Conservation (phyloP, 208 protist species). For the Leishmania lainsoni region DNA sequence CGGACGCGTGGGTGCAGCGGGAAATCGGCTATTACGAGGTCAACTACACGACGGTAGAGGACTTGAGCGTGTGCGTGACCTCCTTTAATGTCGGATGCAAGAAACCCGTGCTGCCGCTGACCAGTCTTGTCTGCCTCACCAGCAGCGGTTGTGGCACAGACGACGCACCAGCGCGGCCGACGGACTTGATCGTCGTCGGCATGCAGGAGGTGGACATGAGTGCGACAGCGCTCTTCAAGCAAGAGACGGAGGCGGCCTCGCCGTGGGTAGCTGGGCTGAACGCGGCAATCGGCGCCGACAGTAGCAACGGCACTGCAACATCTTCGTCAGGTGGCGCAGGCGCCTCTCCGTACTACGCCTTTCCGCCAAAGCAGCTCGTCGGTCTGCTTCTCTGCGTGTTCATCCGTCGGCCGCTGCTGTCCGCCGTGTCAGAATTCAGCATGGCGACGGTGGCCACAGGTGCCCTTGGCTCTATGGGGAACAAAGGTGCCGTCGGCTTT, state of each 20-base stretch:
- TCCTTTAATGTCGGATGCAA: constrained; percentile 90
- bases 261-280: constrained; percentile 73
- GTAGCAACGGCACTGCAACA: constrained; percentile 11
- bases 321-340: background rate
- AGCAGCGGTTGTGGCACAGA: constrained; percentile 12
- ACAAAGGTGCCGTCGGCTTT: constrained; percentile 93
- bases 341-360: constrained; percentile 60
- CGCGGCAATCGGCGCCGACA: constrained; percentile 60
- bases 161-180: constrained; percentile 21
- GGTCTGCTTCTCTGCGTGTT: constrained; percentile 85
- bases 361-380: constrained; percentile 86
- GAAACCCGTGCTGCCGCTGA: constrained; percentile 60
- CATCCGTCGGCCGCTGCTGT: constrained; percentile 65
- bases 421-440: constrained; percentile 52
- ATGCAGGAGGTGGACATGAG: constrained; percentile 95
- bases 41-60: constrained; percentile 67
- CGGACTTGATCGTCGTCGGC: constrained; percentile 81
- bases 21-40: constrained; percentile 78
- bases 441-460: constrained; percentile 82
- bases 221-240: constrained; percentile 81
- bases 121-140: constrained; percentile 27
- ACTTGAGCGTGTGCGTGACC: constrained; percentile 64
- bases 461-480: constrained; percentile 85
- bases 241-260: constrained; percentile 78
- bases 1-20: constrained; percentile 78